Base-by-base conservation (phyloP, 768 basidiomycete species). In the Dioszegia aurantiaca region DNA sequence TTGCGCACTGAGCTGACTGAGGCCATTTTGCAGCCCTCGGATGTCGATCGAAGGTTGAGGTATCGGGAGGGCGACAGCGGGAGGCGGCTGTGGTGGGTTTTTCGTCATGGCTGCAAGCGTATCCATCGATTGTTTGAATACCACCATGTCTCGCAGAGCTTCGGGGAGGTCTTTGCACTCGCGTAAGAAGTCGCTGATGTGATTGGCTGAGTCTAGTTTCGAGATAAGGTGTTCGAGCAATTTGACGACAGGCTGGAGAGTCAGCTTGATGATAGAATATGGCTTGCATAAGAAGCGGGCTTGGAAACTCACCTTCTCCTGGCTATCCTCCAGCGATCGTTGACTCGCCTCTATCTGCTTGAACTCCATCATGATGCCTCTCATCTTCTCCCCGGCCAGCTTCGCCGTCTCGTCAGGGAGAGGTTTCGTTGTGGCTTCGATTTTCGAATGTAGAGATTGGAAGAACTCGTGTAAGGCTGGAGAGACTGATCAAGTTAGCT, bases 191-290 rank as follows among this genome's bases (percentile, higher is more conserved):
- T 21, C 30, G 19, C 26, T 26, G 31, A 51, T 41, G 17, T 40
- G 24, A 37, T 16, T 41, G 39, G 43, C 43, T 19, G 21, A 21
- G 52, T 46, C 49, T 11, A 63, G 60, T 26, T 61, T 58, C 30
- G 52, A 36, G 23, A 65, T 46, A 16, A 65, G 60, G 56, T 61
- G 56, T 26, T 56, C 58, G 17, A 61, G 26, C 17, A 65, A 57
- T 24, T 52, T 53, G 19, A 46, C 28, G 16, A 65, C 28, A 4
- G 60, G 60, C 63, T 65, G 36, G n/a, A 5, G 23, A 12, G 40
- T 58, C 17, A 58, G 49, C 40, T 56, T 19, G n/a, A n/a, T n/a
- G n/a, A n/a, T n/a, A n/a, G n/a, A n/a, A n/a, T n/a, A 19, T 53
- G 39, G 11, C 30, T 1, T 6, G 11, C 1, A 37, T 3, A 16